A percentile compares a stretch with the other conserved stretches of the same genome.
Conservation (phyloP, 2,329 filamentous ascomycete genomes). For the Diaporthe vaccinii region DNA sequence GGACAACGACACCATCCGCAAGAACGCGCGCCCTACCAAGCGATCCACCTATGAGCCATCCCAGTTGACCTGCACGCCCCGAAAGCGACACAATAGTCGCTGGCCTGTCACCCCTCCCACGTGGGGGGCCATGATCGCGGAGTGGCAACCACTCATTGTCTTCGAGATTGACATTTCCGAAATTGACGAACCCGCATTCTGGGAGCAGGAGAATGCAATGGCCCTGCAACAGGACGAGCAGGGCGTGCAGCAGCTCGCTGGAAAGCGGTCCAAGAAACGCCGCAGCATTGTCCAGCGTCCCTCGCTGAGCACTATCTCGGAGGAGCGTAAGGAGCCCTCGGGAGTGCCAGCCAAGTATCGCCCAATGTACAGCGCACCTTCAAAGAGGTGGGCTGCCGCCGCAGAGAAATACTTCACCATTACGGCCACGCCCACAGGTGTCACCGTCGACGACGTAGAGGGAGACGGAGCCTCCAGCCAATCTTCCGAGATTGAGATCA, state of each 20-base stretch:
- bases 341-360: neutral
- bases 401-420: constrained; percentile 44
- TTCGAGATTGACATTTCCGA: constrained; percentile 39
- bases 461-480: neutral
- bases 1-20: constrained; percentile 32
- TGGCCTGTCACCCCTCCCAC: constrained; percentile 46
- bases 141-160: constrained; percentile 45
- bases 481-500: neutral
- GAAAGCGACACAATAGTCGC: constrained; percentile 51
- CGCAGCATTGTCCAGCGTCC: constrained; percentile 14
- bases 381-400: constrained; percentile 12
- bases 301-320: constrained; percentile 32
- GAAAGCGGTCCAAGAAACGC: neutral
- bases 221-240: neutral
- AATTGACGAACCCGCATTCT: constrained; percentile 12
- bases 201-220: constrained; percentile 6
- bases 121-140: constrained; percentile 42
- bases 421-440: constrained; percentile 45
- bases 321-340: constrained; percentile 17
- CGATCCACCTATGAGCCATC: constrained; percentile 19
- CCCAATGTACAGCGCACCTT: constrained; percentile 14
- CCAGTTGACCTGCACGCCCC: constrained; percentile 46
- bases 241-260: neutral
- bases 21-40: constrained; percentile 3
- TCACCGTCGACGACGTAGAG: constrained; percentile 38